Conservation (phyloP, 148 eudicot species). For the Vaccinium myrtillus region DNA sequence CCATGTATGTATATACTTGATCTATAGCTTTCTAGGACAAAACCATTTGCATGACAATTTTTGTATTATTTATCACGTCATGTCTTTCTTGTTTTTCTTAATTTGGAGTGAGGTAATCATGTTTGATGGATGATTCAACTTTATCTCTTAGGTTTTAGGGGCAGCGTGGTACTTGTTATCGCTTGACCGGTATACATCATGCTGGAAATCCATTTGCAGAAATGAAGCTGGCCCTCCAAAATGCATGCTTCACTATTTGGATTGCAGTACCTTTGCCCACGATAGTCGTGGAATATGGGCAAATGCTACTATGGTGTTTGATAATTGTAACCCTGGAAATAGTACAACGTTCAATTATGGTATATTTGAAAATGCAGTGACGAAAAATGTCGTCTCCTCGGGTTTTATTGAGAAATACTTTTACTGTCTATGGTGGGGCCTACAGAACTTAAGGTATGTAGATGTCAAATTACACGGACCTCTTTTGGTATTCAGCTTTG, state of each 20-base stretch:
- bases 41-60: not conserved
- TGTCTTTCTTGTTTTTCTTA: not conserved
- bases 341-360: conserved; percentile 58
- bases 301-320: conserved; percentile 53
- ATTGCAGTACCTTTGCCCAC: conserved; percentile 44
- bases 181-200: conserved; percentile 75
- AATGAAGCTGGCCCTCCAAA: conserved; percentile 37
- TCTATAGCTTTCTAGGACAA: not conserved
- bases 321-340: conserved; percentile 54
- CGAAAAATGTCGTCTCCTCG: conserved; percentile 66
- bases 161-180: conserved; percentile 96
- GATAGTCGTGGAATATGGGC: conserved; percentile 57
- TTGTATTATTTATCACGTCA: not conserved
- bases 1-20: conserved; percentile 62
- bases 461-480: conserved; percentile 7
- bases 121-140: not conserved
- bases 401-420: conserved; percentile 75
- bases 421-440: conserved; percentile 98
- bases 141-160: conserved; percentile 66
- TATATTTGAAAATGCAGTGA: conserved; percentile 68
- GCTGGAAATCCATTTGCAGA: conserved; percentile 84
- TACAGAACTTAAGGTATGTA: conserved; percentile 78
- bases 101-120: not conserved
- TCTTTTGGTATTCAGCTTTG: not conserved
- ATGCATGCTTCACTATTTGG: conserved; percentile 54